These are phyloP conservation scores for Aureobasidium namibiae DNA, from an alignment of 2,329 filamentous ascomycete species.

Conservation along the genomic window DNA sequence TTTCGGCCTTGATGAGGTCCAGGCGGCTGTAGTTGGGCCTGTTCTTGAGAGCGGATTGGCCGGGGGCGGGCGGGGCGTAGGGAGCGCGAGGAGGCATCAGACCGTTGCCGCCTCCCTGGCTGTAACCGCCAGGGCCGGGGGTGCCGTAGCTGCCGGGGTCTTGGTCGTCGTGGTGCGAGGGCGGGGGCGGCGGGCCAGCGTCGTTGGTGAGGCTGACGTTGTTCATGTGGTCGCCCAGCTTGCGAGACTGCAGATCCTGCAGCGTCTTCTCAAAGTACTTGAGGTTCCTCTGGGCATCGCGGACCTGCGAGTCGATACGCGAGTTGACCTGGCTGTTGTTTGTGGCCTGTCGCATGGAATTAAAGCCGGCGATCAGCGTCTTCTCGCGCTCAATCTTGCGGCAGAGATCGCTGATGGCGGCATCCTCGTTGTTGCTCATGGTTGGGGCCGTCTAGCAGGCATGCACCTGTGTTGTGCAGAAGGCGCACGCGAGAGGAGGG, in stretches of 20 bases:
- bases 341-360: constrained; percentile 90
- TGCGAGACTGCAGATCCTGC: constrained; percentile 76
- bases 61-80: constrained; percentile 64
- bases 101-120: constrained; percentile 57
- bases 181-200: constrained; percentile 24
- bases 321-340: constrained; percentile 88
- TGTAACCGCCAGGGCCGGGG: constrained; percentile 44
- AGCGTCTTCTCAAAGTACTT: constrained; percentile 93
- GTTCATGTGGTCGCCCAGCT: constrained; percentile 59
- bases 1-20: constrained; percentile 98
- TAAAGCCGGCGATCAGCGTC: constrained; percentile 87
- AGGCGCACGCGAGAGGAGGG: constrained; percentile 2
- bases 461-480: background rate
- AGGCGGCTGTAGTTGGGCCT: constrained; percentile 93
- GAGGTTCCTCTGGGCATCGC: constrained; percentile 86
- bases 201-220: constrained; percentile 55
- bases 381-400: constrained; percentile 98
- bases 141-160: constrained; percentile 45
- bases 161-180: constrained; percentile 9
- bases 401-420: constrained; percentile 69
- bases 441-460: constrained; percentile 25
- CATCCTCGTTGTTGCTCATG: constrained; percentile 48
- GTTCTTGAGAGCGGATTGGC: constrained; percentile 63
- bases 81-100: constrained; percentile 76
- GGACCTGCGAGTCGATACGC: constrained; percentile 85